Evolutionary conservation across 2,329 filamentous ascomycete species (phyloP).

Genomic region (Bipolaris cookei): DNA sequence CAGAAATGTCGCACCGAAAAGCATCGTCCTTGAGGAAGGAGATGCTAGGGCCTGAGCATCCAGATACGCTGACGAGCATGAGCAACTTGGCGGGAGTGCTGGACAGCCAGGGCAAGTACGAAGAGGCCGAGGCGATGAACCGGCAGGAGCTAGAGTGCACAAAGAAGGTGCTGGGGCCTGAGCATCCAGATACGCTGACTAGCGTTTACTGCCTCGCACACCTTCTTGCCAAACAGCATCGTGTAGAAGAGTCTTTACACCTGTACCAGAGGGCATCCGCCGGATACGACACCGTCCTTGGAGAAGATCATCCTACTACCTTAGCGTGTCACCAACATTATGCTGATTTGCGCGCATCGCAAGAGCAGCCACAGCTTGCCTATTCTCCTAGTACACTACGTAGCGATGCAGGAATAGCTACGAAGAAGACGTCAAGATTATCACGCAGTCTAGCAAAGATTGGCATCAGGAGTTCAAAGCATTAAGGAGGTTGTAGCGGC

Average conservation of each 20-base stretch:
- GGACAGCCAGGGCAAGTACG: neutral
- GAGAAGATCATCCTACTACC: conserved; percentile 1
- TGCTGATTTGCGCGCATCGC: neutral
- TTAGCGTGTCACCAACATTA: neutral
- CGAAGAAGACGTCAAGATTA: neutral
- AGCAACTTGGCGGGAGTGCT: neutral
- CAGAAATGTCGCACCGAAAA: neutral
- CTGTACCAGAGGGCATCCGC: conserved; percentile 11
- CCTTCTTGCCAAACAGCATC: conserved; percentile 2
- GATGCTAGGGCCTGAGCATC: conserved; percentile 3
- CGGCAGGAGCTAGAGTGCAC: too few relatives aligned
- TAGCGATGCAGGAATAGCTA: neutral
- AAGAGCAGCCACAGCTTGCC: neutral
- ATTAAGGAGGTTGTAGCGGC: too few relatives aligned
- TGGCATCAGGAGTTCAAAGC: too few relatives aligned
- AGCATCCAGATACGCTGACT: conserved; percentile 5
- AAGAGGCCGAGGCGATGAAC: conserved; percentile 1
- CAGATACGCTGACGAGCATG: neutral
- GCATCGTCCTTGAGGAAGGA: neutral
- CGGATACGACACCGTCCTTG: conserved; percentile 8
- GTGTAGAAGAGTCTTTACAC: neutral
- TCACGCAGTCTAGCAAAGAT: neutral
- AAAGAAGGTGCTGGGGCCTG: too few relatives aligned
- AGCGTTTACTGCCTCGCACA: conserved; percentile 9
- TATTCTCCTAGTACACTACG: neutral